Base-by-base conservation (phyloP, 495 filamentous ascomycete species). In the Pseudomonodictys pantanalensis region DNA sequence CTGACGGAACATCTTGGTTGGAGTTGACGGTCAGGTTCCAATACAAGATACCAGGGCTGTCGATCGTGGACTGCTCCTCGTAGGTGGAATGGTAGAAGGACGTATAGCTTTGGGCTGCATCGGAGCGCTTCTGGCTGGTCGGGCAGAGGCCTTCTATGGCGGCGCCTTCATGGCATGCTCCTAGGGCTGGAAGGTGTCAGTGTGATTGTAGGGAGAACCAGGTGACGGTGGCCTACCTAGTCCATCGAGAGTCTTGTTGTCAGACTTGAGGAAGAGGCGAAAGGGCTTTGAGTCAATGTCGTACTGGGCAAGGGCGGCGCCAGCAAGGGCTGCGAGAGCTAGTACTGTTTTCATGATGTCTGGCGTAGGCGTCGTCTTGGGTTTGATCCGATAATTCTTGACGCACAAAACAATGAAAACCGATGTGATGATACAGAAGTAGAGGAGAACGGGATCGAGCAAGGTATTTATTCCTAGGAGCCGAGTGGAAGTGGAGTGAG, bases 101-200 rank as follows among this genome's bases (percentile, higher is more conserved):
- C 52, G 71, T 75, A 68, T 74, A 48, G 49, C 23, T 30, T 25
- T 54, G 38, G 49, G 44, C 22, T 6, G 30, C 8, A 6, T 33
- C 28, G 23, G 66, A 75, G 11, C 63, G 68, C 26, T 50, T 50
- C 15, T n/a, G 12, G 7, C 1, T n/a, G 2, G 22, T 10, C 59
- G 51, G 56, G 66, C 82, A 84, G 35, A 84, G 68, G 4, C 74
- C 77, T 60, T 82, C 77, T 20, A 77, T 79, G 8, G 76, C 80
- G 30, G 81, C 81, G 9, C 83, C 83, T 38, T 79, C 71, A 58
- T 83, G 82, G 72, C 82, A 84, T 22, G 81, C 68, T 3, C 20
- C 28, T 28, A 79, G 73, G 48, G 69, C 73, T 41, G 38, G 3
- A n/a, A 18, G 12, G 4, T n/a, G 12, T 12, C 3, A 3, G 15